phyloP scores from a whole-genome alignment of 1,284 basidiomycete genomes.

The Ustilago vetiveriae region DNA sequence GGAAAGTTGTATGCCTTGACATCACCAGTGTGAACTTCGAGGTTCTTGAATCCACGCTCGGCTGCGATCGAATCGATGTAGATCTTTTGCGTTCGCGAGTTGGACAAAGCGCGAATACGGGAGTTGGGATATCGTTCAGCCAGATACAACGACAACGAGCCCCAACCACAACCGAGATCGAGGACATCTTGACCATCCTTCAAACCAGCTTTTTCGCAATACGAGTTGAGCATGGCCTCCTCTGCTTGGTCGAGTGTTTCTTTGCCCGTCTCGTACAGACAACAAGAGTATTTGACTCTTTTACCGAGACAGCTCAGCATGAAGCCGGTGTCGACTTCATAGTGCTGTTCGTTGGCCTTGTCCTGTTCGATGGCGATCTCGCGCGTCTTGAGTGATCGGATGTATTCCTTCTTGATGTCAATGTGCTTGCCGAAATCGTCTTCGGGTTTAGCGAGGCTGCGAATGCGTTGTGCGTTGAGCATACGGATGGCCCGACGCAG shows the following conservation, averaged over 20 bases:
- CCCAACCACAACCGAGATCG: conserved; percentile 82
- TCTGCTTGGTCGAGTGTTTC: conserved; percentile 78
- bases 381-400: conserved; percentile 68
- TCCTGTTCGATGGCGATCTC: conserved; percentile 76
- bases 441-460: conserved; percentile 72
- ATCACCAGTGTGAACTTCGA: conserved; percentile 77
- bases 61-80: conserved; percentile 75
- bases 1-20: conserved; percentile 76
- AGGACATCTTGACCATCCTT: conserved; percentile 76
- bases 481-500: conserved; percentile 74
- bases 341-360: conserved; percentile 82
- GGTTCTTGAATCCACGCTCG: conserved; percentile 72
- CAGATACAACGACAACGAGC: conserved; percentile 76
- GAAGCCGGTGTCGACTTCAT: conserved; percentile 72
- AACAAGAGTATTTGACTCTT: conserved; percentile 69
- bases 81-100: conserved; percentile 77
- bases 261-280: conserved; percentile 75
- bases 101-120: conserved; percentile 75
- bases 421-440: conserved; percentile 76
- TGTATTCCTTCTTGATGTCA: conserved; percentile 74
- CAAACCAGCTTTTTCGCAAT: conserved; percentile 76
- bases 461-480: conserved; percentile 74
- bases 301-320: conserved; percentile 58
- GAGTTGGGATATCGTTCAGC: conserved; percentile 80
- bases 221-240: conserved; percentile 74